phyloP scores from a whole-genome alignment of 2,329 filamentous ascomycete genomes.

The Sclerotiophoma versabilis region DNA sequence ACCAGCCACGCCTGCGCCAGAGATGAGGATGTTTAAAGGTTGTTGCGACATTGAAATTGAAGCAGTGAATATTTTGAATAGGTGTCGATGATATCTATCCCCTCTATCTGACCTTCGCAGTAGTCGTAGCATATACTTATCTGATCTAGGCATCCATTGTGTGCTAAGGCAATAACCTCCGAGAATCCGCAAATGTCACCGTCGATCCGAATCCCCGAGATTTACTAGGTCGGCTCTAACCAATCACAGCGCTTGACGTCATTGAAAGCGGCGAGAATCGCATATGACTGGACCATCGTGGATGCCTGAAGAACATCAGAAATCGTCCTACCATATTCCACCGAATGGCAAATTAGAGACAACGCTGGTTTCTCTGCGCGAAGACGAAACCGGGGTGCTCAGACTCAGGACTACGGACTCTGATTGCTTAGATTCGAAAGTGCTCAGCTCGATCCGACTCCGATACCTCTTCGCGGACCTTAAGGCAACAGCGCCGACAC shows the following conservation, averaged over 20 bases:
- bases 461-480: too few relatives aligned
- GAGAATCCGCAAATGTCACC: background rate
- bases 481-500: too few relatives aligned
- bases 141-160: background rate
- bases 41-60: slow-evolving; percentile 4
- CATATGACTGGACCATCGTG: background rate
- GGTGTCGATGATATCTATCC: background rate
- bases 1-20: slow-evolving; percentile 51
- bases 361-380: too few relatives aligned
- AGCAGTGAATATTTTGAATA: background rate
- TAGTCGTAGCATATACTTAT: background rate
- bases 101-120: too few relatives aligned
- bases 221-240: background rate
- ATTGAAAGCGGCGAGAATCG: slow-evolving; percentile 5
- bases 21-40: slow-evolving; percentile 42
- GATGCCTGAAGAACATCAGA: slow-evolving; percentile 4
- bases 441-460: too few relatives aligned
- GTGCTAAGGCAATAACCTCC: background rate
- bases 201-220: slow-evolving; percentile 4
- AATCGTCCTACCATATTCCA: too few relatives aligned
- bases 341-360: too few relatives aligned
- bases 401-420: too few relatives aligned
- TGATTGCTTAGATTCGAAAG: too few relatives aligned
- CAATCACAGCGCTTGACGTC: slow-evolving; percentile 9
- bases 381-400: too few relatives aligned